Evolutionary conservation across 495 filamentous ascomycete genomes (phyloP).

Genomic region (Penicillium samsonianum): DNA sequence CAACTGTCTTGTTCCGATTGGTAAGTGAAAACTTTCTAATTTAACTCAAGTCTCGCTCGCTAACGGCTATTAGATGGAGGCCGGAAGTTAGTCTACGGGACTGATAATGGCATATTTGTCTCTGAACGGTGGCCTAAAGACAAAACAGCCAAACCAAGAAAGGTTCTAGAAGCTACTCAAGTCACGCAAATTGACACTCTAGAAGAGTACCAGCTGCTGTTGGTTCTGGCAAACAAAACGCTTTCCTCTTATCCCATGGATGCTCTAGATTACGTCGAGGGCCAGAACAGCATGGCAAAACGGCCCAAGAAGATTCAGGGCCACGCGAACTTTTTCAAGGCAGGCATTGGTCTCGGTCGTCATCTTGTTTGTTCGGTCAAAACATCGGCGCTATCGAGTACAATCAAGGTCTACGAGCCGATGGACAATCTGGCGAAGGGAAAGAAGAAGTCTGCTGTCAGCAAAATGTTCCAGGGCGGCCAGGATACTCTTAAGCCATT

Average conservation of each 20-base stretch:
- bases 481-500: conserved; percentile 94
- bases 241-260: conserved; percentile 83
- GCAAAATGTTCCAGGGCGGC: conserved; percentile 90
- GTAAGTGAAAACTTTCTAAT: conserved; percentile 46
- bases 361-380: conserved; percentile 96
- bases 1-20: conserved; percentile 89
- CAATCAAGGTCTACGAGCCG: conserved; percentile 97
- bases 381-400: conserved; percentile 82
- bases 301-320: conserved; percentile 96
- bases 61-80: conserved; percentile 73
- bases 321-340: conserved; percentile 97
- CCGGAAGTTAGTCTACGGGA: conserved; percentile 89
- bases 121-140: conserved; percentile 89
- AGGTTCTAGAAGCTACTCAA: conserved; percentile 79
- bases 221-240: conserved; percentile 92
- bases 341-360: conserved; percentile 89
- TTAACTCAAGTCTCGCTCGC: conserved; percentile 13
- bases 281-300: conserved; percentile 68
- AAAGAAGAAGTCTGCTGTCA: conserved; percentile 87
- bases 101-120: conserved; percentile 89
- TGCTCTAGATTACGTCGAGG: conserved; percentile 79
- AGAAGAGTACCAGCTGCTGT: conserved; percentile 87
- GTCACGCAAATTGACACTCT: conserved; percentile 96
- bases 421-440: conserved; percentile 86
- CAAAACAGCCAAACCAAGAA: conserved; percentile 68